Conservation (phyloP, 441 rosid species). For the Mallotus repandus region DNA sequence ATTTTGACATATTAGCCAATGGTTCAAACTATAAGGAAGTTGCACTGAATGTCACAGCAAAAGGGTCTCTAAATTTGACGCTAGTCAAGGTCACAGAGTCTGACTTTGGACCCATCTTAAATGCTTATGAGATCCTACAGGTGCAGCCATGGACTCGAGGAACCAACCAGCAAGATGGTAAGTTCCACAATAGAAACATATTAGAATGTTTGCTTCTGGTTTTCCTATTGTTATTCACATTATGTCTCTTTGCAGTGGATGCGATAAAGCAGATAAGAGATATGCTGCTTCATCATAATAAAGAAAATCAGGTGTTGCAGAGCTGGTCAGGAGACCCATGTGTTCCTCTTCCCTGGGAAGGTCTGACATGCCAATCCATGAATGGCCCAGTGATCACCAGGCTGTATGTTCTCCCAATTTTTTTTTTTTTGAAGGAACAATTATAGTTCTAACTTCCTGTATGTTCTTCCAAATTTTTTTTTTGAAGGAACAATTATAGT, state of each 20-base stretch:
- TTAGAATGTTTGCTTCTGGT: background rate
- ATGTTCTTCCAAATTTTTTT: slow-evolving; percentile 27
- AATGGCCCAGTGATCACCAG: slow-evolving; percentile 39
- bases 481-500: background rate
- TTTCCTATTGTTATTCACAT: background rate
- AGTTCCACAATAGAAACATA: slow-evolving; percentile 3
- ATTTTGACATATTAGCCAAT: slow-evolving; percentile 43
- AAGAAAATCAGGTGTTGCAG: slow-evolving; percentile 30
- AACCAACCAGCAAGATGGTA: slow-evolving; percentile 49
- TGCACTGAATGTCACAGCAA: slow-evolving; percentile 36
- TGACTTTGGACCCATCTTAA: slow-evolving; percentile 58
- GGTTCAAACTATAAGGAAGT: slow-evolving; percentile 43
- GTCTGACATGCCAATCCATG: slow-evolving; percentile 39
- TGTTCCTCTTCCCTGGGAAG: slow-evolving; percentile 50
- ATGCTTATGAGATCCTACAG: slow-evolving; percentile 66
- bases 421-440: background rate
- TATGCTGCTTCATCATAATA: slow-evolving; percentile 38
- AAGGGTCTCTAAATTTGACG: slow-evolving; percentile 54
- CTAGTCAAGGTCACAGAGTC: slow-evolving; percentile 42
- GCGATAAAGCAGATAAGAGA: slow-evolving; percentile 34
- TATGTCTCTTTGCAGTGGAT: slow-evolving; percentile 35
- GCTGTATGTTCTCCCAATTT: slow-evolving; percentile 42
- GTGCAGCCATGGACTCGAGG: slow-evolving; percentile 35
- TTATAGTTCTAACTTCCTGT: slow-evolving; percentile 29
- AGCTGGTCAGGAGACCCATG: slow-evolving; percentile 80